Evolutionary conservation across 2,329 filamentous ascomycete species (phyloP), one percentile per base, ranked within the genome.

Genomic region (Xenosphaeropsis pyriputrescens): DNA sequence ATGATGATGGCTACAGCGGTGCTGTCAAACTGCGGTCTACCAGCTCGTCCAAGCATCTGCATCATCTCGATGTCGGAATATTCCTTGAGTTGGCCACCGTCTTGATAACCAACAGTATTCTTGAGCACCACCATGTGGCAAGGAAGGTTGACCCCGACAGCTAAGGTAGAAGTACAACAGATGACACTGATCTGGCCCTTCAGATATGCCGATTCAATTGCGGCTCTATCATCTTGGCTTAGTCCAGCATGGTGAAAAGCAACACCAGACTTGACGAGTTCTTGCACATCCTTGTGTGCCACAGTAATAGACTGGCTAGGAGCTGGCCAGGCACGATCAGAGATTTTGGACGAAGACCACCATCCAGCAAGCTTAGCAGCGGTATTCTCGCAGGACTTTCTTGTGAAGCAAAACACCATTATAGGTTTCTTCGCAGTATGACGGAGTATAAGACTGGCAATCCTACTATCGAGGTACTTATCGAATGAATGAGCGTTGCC

Each of bases 11-110:
- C 85, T 30, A 76, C 68, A 3, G 82, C 85, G 41, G 63, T 82
- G 36, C 74, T 68, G 47, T 89, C 85, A 44, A 88, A 93, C 50
- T 93, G 85, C 5, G 85, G 85, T 15, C 85, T 68, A 1, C 85
- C 85, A 36, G 85, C 85, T 44, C 85, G 75, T 6, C 85, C 85
- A 35, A 93, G 70, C 85, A 93, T 93, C 49, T 93, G 85, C 79
- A 89, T 89, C 43, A 89, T 70, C 47, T 93, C 85, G 5, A 93
- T 63, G 51, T 91, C 84, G 0, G 82, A 76, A 46, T 85, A 86
- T 52, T 91, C 83, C 39, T 75, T 70, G 29, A 72, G 49, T 6
- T 58, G 65, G 6, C 67, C 64, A 11, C 68, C 65, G 40, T 75
- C 69, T 40, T 73, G 70, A 56, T 75, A 88, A 0, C 67, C 64